phyloP scores from a whole-genome alignment of 108 stramenopile genomes.

The Skeletonema menzelii region DNA sequence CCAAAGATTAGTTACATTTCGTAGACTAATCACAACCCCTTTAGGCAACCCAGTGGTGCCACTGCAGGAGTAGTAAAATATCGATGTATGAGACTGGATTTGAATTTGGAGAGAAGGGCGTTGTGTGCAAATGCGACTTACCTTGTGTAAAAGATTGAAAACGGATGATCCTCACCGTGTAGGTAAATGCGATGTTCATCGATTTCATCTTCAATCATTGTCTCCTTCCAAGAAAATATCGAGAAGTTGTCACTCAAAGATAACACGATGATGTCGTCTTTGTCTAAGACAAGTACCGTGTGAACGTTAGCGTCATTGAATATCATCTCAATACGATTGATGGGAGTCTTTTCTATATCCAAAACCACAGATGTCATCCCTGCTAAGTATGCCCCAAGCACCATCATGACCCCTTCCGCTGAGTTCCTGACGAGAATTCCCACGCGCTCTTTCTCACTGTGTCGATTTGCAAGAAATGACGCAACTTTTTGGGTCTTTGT shows the following conservation, averaged over 20 bases:
- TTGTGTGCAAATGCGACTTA: no score
- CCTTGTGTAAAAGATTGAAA: no score
- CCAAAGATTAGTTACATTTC: conserved; percentile 19
- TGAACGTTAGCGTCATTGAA: conserved; percentile 10
- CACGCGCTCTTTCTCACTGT: not conserved
- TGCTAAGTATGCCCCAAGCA: not conserved
- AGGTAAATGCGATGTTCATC: no score
- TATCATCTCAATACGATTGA: conserved; percentile 15
- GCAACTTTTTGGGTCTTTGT: no score
- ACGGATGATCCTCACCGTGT: no score
- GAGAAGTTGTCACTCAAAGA: no score
- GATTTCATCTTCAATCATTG: no score
- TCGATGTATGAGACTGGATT: no score
- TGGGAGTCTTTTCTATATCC: conserved; percentile 18
- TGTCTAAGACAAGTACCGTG: conserved; percentile 9
- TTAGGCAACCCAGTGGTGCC: not conserved
- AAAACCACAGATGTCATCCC: conserved; percentile 3
- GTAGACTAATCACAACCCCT: conserved; percentile 12
- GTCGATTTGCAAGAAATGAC: no score
- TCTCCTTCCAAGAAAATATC: no score
- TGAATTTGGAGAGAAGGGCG: no score
- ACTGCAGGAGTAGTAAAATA: no score
- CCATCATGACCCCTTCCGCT: not conserved
- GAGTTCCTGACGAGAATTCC: conserved; percentile 1
- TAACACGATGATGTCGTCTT: not conserved